Base-by-base conservation (phyloP, 225 moss, liverwort and hornwort genomes). In the Sphagnum tenellum region DNA sequence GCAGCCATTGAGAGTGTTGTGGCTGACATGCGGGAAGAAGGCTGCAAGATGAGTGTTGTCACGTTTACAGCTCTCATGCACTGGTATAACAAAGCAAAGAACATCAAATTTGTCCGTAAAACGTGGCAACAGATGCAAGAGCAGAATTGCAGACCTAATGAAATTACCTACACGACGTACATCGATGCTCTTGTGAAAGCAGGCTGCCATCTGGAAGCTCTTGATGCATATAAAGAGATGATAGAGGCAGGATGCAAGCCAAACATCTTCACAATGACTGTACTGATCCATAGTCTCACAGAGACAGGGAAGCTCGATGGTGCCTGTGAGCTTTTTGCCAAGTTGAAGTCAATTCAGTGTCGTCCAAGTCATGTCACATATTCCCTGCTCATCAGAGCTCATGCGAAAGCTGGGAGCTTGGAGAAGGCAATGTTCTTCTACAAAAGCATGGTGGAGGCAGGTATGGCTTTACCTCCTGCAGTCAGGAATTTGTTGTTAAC, bases 211-310 rank as follows among this genome's bases (percentile, higher is more conserved):
- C 70, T 81, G 66, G 83, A 79, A 62, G 79, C 85, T 7, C 75
- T 67, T 59, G 67, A 65, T 9, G 64, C 71, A 29, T 89, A 88
- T 65, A 77, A 63, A 9, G 74, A 80, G 68, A 93, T 93, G 92
- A 81, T 88, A 66, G 61, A 77, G 65, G 74, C 71, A 45, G 86
- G 80, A 8, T 84, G 75, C 49, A 89, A 78, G 45, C 92, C 89
- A 5, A 93, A 93, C 67, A 71, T 93, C 8, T 79, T 74, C 71
- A 89, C 89, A 5, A 86, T 84, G 78, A 86, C 84, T 59, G 86
- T 89, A 6, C 57, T 89, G 62, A 84, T 89, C 69, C 79, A 77
- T 59, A 86, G 82, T 59, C 79, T 84, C 5, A 77, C 80, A 54
- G 71, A 78, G 65, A 71, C 77, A 12, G 68, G 75, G 47, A 63